Evolutionary conservation across 768 basidiomycete genomes (phyloP), one percentile per base, ranked within the genome.

Genomic region (Panus rudis): DNA sequence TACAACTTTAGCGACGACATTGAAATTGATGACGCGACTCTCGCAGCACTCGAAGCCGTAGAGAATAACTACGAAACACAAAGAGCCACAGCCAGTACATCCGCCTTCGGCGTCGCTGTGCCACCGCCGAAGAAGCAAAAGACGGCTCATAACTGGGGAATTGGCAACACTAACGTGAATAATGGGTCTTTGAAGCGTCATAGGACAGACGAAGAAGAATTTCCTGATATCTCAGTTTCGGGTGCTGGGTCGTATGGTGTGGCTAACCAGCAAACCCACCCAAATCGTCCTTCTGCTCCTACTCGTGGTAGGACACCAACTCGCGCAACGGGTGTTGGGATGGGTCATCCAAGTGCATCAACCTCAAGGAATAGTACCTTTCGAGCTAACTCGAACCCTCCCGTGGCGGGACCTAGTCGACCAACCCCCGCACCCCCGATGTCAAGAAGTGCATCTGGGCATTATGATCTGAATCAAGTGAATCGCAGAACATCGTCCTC

Each of bases 161-260:
- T n/a, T n/a, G n/a, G n/a, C n/a, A n/a, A n/a, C n/a, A n/a, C n/a
- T n/a, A 10, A 10, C 10, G n/a, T 10, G 10, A 30, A 30, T 10
- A 10, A 10, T n/a, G 28, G 28, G 10, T n/a, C 28, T 30, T n/a
- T 30, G 10, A 14, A 35, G 16, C 33, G 8, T 17, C 6, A 8
- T 8, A 20, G 8, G 6, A 16, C 33, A 17, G 33, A 16, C n/a
- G 33, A 35, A 14, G 33, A 35, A 17, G 33, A 35, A 14, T 17
- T 35, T 17, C 82, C 83, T 25, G 81, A 84, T 46, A 72, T 85
- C 44, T 76, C 76, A 12, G 54, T 84, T n/a, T 65, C 67, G 23
- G 65, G 63, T 4, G 77, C 80, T 55, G 79, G 82, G 16, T 67
- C 73, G 3, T 84, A 82, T 55, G 70, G 59, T 2, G 51, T 79